These are phyloP conservation scores for Hyaloscypha variabilis DNA, from an alignment of 495 filamentous ascomycete species.

Conservation along the genomic window DNA sequence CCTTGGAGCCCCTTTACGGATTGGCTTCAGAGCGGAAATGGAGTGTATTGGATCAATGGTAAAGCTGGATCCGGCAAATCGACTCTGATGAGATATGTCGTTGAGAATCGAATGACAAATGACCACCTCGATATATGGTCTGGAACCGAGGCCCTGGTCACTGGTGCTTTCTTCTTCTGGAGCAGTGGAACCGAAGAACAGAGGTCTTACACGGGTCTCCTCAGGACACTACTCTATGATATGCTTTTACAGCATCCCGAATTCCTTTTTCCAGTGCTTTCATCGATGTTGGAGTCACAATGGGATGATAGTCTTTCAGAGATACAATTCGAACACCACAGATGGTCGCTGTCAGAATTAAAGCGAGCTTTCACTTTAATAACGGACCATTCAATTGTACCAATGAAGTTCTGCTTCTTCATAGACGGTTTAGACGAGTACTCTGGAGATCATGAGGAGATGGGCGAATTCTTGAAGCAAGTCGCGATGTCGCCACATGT, in stretches of 20 bases:
- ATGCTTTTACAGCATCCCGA: background rate
- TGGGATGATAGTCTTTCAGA: background rate
- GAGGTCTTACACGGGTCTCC: slow-evolving; percentile 1
- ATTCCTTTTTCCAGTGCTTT: background rate
- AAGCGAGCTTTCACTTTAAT: background rate
- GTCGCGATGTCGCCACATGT: slow-evolving; percentile 16
- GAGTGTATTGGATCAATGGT: slow-evolving; percentile 36
- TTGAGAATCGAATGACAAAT: slow-evolving; percentile 17
- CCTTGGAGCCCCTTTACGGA: slow-evolving; percentile 9
- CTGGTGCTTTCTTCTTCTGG: slow-evolving; percentile 8
- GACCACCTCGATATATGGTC: slow-evolving; percentile 25
- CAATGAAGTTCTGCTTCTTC: slow-evolving; percentile 27
- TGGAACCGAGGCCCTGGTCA: background rate
- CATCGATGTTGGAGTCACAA: no score
- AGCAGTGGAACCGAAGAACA: background rate
- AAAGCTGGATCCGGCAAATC: slow-evolving; percentile 41
- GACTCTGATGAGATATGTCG: slow-evolving; percentile 38
- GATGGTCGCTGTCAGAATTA: background rate
- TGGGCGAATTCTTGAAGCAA: slow-evolving; percentile 27
- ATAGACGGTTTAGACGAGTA: slow-evolving; percentile 42
- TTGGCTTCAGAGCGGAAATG: slow-evolving; percentile 14
- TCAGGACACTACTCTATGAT: background rate
- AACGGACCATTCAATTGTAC: background rate
- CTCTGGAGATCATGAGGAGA: slow-evolving; percentile 25
- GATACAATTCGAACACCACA: no score